phyloP scores from a whole-genome alignment of 495 filamentous ascomycete genomes.

The Bathelium albidoporum region DNA sequence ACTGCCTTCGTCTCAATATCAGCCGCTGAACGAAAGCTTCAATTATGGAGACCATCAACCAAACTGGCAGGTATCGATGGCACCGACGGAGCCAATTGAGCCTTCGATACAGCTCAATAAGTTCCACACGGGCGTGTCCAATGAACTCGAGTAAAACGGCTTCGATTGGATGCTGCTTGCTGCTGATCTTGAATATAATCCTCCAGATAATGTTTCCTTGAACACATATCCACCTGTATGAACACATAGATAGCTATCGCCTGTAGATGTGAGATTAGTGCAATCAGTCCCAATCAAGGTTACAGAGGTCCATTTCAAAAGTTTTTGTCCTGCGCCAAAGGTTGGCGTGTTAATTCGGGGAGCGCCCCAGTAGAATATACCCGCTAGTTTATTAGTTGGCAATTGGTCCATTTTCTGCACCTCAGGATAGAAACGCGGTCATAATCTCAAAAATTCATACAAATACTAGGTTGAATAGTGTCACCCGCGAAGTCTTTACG shows the following conservation, averaged over 20 bases:
- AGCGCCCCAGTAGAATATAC: too few species aligned
- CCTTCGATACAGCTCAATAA: not conserved
- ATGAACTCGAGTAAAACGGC: not conserved
- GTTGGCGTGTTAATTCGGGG: too few species aligned
- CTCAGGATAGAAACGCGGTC: too few species aligned
- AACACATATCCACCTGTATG: not conserved
- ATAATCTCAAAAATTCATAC: too few species aligned
- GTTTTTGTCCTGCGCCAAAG: too few species aligned
- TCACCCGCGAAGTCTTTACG: too few species aligned
- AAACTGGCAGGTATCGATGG: not conserved
- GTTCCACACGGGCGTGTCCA: not conserved
- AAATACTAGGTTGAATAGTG: too few species aligned
- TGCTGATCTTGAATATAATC: not conserved
- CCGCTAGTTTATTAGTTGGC: too few species aligned
- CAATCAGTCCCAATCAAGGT: not conserved
- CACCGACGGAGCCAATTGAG: not conserved
- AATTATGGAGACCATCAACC: not conserved
- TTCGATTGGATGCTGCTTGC: not conserved
- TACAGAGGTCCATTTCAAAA: too few species aligned
- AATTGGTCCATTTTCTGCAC: too few species aligned
- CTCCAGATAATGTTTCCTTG: not conserved
- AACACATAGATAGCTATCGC: not conserved
- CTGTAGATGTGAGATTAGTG: not conserved
- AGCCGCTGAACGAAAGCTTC: not conserved
- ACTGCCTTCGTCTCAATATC: not conserved